Evolutionary conservation across 257 asterid species (phyloP).

Genomic region (Przewalskia tangutica): DNA sequence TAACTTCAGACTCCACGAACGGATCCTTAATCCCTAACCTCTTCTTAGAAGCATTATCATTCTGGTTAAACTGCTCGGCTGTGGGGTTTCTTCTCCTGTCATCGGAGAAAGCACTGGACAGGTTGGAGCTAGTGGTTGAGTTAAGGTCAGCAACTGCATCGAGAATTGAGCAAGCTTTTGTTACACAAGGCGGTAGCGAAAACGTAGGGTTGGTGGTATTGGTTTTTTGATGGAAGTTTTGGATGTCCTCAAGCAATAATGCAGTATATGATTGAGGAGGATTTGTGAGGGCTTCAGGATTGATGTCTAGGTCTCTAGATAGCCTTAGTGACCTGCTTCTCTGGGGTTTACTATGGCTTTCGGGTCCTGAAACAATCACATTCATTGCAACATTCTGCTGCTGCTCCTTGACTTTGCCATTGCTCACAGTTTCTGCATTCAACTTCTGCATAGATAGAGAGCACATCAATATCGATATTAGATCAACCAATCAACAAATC

Average conservation of each 20-base stretch:
- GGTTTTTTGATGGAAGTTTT: slow-evolving; percentile 84
- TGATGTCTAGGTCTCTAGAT: slow-evolving; percentile 66
- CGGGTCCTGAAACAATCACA: slow-evolving; percentile 43
- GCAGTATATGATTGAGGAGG: slow-evolving; percentile 68
- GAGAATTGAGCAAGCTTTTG: slow-evolving; percentile 82
- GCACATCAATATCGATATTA: not conserved
- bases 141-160: slow-evolving; percentile 98
- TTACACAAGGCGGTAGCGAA: slow-evolving; percentile 67
- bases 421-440: slow-evolving; percentile 21
- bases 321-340: slow-evolving; percentile 67
- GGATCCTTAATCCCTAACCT: slow-evolving; percentile 30
- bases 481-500: not conserved
- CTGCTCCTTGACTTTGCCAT: slow-evolving; percentile 22
- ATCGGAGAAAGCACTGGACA: slow-evolving; percentile 26
- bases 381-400: slow-evolving; percentile 28
- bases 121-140: slow-evolving; percentile 50
- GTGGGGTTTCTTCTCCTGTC: slow-evolving; percentile 28
- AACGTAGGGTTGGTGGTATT: slow-evolving; percentile 23
- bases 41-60: slow-evolving; percentile 21
- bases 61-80: slow-evolving; percentile 19
- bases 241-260: slow-evolving; percentile 78
- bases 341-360: slow-evolving; percentile 23
- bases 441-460: slow-evolving; percentile 28
- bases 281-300: slow-evolving; percentile 44
- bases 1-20: slow-evolving; percentile 63